A percentile compares a stretch with the other conserved stretches of the same genome.
Evolutionary conservation across 305 asterid genomes (phyloP).

Genomic region (Fraxinus greggii): DNA sequence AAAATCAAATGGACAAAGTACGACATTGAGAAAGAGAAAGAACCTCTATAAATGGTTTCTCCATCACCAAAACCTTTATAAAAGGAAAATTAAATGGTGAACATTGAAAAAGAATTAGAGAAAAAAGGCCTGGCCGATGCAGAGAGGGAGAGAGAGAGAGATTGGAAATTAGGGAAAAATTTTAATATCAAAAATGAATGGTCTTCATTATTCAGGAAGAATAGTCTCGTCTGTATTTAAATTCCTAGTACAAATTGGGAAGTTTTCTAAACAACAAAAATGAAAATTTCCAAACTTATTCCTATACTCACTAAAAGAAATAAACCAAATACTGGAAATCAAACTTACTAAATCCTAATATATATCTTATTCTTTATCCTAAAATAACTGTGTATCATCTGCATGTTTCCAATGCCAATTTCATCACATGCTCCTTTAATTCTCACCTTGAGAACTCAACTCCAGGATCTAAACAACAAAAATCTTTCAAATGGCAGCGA

Average conservation of each 20-base stretch:
- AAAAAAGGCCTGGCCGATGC: background rate
- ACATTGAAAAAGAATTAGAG: background rate
- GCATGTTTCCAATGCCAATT: background rate
- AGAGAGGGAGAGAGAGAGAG: background rate
- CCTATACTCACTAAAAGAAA: background rate
- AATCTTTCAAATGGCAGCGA: background rate
- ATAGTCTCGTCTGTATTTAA: background rate
- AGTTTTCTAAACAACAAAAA: background rate
- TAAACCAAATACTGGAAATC: background rate
- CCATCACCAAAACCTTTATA: background rate
- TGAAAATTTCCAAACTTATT: background rate
- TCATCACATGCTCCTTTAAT: background rate
- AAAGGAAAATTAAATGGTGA: background rate
- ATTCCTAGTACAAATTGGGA: background rate
- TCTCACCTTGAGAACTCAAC: background rate
- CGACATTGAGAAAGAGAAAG: background rate
- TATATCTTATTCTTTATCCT: background rate
- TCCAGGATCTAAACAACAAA: background rate
- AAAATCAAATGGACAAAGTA: background rate
- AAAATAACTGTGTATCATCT: background rate
- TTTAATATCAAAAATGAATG: background rate
- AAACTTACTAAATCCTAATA: background rate
- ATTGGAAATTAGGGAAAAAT: background rate
- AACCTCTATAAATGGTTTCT: background rate
- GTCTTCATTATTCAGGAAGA: background rate